phyloP scores from a whole-genome alignment of 2,329 filamentous ascomycete genomes.

The Plenodomus biglobosus region DNA sequence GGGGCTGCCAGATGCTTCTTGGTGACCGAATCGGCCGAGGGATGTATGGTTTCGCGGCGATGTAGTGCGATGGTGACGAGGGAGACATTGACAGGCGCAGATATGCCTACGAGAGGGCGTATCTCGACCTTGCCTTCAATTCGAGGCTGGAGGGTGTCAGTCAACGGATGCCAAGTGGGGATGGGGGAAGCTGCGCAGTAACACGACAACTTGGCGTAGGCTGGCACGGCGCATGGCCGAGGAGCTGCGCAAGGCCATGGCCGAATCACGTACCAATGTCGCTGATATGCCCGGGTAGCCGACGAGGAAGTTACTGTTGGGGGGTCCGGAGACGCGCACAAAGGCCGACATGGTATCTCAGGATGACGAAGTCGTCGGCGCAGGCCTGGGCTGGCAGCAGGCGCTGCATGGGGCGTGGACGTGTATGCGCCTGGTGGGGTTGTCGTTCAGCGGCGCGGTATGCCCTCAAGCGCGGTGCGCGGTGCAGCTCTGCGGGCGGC shows the following conservation, averaged over 20 bases:
- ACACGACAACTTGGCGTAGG: background rate
- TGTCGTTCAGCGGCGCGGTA: slow-evolving; percentile 8
- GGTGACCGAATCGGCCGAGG: slow-evolving; percentile 88
- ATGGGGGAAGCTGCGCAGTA: slow-evolving; percentile 6
- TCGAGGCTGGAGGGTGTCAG: slow-evolving; percentile 66
- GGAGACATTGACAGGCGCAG: slow-evolving; percentile 86
- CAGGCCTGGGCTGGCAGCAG: slow-evolving; percentile 36
- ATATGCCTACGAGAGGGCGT: slow-evolving; percentile 78
- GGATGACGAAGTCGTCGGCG: slow-evolving; percentile 32
- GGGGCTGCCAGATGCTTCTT: slow-evolving; percentile 90
- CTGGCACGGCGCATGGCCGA: slow-evolving; percentile 3
- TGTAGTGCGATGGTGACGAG: slow-evolving; percentile 93
- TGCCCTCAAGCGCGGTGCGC: slow-evolving; percentile 11
- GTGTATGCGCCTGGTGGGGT: slow-evolving; percentile 17
- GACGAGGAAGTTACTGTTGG: slow-evolving; percentile 94
- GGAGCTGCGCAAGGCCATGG: slow-evolving; percentile 2
- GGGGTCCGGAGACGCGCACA: slow-evolving; percentile 94
- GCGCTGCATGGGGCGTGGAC: slow-evolving; percentile 40
- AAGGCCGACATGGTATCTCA: slow-evolving; percentile 62
- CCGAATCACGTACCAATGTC: slow-evolving; percentile 72
- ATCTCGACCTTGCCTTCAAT: slow-evolving; percentile 99
- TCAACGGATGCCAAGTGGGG: slow-evolving; percentile 22
- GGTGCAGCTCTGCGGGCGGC: slow-evolving; percentile 15
- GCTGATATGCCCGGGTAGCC: slow-evolving; percentile 98
- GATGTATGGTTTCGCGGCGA: slow-evolving; percentile 93